A percentile compares a stretch with the other conserved stretches of the same genome.
Evolutionary conservation across 2,329 filamentous ascomycete species (phyloP).

Genomic region (Reticulascus tulasneorum): DNA sequence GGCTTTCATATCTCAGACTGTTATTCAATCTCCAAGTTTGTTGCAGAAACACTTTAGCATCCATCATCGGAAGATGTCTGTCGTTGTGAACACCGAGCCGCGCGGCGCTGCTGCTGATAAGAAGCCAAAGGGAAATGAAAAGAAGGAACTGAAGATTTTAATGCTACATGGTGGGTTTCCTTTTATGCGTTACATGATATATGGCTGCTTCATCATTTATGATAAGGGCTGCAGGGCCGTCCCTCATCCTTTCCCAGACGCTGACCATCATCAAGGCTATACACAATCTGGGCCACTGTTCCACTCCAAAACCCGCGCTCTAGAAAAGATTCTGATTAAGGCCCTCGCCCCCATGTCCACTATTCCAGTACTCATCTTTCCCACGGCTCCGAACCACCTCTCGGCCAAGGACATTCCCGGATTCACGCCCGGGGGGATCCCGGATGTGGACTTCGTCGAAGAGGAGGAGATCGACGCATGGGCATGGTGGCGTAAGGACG

Average conservation of each 20-base stretch:
- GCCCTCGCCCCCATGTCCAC: conserved; percentile 58
- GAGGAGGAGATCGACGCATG: conserved; percentile 63
- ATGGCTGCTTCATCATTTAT: too few species aligned
- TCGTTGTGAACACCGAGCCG: conserved; percentile 7
- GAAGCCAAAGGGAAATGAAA: conserved; percentile 31
- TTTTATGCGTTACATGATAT: neutral
- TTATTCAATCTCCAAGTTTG: neutral
- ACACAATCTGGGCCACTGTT: conserved; percentile 87
- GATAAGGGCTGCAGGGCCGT: too few species aligned
- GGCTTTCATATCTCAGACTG: neutral
- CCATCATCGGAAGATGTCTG: neutral
- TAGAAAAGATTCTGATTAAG: conserved; percentile 77
- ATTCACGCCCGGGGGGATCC: conserved; percentile 39
- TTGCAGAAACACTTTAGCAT: neutral
- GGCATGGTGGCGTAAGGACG: conserved; percentile 77
- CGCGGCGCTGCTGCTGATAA: conserved; percentile 18
- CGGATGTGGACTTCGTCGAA: conserved; percentile 37
- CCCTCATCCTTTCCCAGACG: too few species aligned
- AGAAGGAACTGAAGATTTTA: conserved; percentile 61
- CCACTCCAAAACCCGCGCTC: conserved; percentile 80
- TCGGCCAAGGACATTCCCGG: conserved; percentile 65
- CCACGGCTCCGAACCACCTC: conserved; percentile 64
- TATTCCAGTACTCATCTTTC: conserved; percentile 58
- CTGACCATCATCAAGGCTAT: conserved; percentile 59
- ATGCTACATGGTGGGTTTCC: conserved; percentile 65